phyloP scores from a whole-genome alignment of 805 yeast species.

The Starmera quercuum region DNA sequence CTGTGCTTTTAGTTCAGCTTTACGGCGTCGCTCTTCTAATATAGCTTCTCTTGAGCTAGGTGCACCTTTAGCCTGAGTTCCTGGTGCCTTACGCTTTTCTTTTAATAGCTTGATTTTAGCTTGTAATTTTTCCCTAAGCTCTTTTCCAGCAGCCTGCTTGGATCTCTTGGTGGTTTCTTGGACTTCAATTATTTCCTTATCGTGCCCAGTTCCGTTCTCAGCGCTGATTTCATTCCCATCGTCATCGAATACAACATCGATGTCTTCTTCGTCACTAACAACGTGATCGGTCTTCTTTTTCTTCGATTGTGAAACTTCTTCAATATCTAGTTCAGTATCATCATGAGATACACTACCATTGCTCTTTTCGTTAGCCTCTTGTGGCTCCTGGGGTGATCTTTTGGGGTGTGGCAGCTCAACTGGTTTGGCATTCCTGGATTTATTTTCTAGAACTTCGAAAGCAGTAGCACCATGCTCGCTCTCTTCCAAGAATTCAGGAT shows the following conservation, averaged over 20 bases:
- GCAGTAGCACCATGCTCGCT: conserved; percentile 47
- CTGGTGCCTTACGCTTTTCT: conserved; percentile 88
- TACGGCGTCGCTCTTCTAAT: conserved; percentile 53
- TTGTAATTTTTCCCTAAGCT: conserved; percentile 72
- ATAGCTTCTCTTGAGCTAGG: conserved; percentile 80
- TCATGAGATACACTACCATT: conserved; percentile 14
- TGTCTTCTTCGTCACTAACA: conserved; percentile 21
- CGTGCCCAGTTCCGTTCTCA: conserved; percentile 4
- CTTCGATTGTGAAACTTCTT: conserved; percentile 14
- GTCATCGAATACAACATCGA: conserved; percentile 57
- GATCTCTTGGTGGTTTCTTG: conserved; percentile 40
- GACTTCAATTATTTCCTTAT: conserved; percentile 15
- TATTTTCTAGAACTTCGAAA: conserved; percentile 48
- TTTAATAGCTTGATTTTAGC: conserved; percentile 61
- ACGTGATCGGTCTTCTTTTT: conserved; percentile 5
- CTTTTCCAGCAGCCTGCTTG: conserved; percentile 49
- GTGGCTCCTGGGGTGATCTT: conserved; percentile 7
- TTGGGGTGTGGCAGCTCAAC: conserved; percentile 30
- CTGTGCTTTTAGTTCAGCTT: conserved; percentile 25
- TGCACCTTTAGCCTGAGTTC: conserved; percentile 72
- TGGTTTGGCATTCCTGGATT: conserved; percentile 45
- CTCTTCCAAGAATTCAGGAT: conserved; percentile 49
- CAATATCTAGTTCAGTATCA: conserved; percentile 17
- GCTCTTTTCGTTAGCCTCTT: conserved; percentile 12
- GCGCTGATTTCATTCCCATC: conserved; percentile 47